Evolutionary conservation across 208 protist genomes (phyloP).

Genomic region (Wallacemonas sp.): DNA sequence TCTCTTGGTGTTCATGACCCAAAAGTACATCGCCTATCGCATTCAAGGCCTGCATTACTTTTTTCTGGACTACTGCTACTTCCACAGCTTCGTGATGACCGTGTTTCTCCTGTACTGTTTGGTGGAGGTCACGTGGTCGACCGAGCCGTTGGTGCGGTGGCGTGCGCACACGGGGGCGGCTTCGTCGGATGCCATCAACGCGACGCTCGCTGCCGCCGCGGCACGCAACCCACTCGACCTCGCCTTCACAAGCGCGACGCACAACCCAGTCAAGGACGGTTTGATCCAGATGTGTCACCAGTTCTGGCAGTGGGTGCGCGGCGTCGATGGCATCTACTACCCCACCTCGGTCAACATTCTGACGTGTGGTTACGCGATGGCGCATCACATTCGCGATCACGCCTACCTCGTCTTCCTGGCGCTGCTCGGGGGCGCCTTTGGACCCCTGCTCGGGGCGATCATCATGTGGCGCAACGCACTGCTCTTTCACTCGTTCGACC

Average conservation of each 20-base stretch:
- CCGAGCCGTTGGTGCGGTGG: slow-evolving; percentile 48
- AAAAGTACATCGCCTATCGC: slow-evolving; percentile 63
- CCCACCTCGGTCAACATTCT: slow-evolving; percentile 46
- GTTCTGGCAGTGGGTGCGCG: slow-evolving; percentile 13
- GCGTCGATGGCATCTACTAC: slow-evolving; percentile 42
- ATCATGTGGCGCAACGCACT: slow-evolving; percentile 74
- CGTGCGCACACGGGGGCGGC: not conserved
- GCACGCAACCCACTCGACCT: not conserved
- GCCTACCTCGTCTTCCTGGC: slow-evolving; percentile 58
- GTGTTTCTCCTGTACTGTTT: slow-evolving; percentile 58
- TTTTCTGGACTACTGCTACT: slow-evolving; percentile 78
- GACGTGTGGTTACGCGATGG: slow-evolving; percentile 42
- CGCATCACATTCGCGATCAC: slow-evolving; percentile 35
- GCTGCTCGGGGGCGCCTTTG: slow-evolving; percentile 53
- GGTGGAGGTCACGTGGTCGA: slow-evolving; percentile 55
- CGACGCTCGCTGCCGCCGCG: not conserved
- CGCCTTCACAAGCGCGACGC: not conserved
- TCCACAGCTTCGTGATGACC: slow-evolving; percentile 58
- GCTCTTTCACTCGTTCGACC: slow-evolving; percentile 67
- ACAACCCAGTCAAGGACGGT: not conserved
- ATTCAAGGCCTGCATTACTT: slow-evolving; percentile 67
- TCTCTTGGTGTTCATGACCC: slow-evolving; percentile 48
- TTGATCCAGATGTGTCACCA: not conserved
- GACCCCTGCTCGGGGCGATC: slow-evolving; percentile 64
- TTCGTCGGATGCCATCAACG: no score